Evolutionary conservation across 164 flowering plant species (phyloP).

Genomic region (grape (Vitis vinifera)): ASM3070453v1 NC_081813.1:9216501-9217000

Average conservation of each 20-base stretch:
- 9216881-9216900: conserved; percentile 4
- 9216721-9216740: not conserved
- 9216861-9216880: conserved; percentile 3
- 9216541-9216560: conserved; percentile 79
- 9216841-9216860: conserved; percentile 33
- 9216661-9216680: not conserved
- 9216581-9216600: conserved; percentile 39
- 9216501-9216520: conserved; percentile 80
- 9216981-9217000: not conserved
- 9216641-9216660: conserved; percentile 30
- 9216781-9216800: too few relatives aligned
- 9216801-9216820: conserved; percentile 9
- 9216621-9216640: conserved; percentile 20
- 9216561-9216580: conserved; percentile 79
- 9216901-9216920: conserved; percentile 13
- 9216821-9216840: conserved; percentile 22
- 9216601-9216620: conserved; percentile 12
- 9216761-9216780: conserved; percentile 1
- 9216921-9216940: conserved; percentile 1
- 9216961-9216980: conserved; percentile 18
- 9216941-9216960: not conserved
- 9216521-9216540: conserved; percentile 80
- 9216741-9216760: conserved; percentile 15
- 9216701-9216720: not conserved
- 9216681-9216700: conserved; percentile 1